phyloP scores from a whole-genome alignment of 1,284 basidiomycete species.

The Apiotrichum mycotoxinovorans region DNA sequence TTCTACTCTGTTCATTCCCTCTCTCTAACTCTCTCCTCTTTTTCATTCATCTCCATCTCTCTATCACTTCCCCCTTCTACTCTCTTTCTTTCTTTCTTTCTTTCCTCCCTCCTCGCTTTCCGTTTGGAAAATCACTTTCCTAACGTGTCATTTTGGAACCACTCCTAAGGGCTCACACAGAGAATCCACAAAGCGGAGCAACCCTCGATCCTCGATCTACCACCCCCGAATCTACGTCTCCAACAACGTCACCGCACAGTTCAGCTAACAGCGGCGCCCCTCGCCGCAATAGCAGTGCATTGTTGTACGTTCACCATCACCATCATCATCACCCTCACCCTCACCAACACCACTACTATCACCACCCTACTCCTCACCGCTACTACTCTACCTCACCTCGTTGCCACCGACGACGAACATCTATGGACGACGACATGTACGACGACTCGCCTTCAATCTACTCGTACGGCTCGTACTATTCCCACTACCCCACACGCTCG shows the following conservation, averaged over 20 bases:
- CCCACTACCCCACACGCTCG: conserved; percentile 22
- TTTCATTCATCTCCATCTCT: not conserved
- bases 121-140: not conserved
- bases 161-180: too few species aligned
- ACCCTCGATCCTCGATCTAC: not conserved
- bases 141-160: not conserved
- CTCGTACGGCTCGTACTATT: conserved; percentile 27
- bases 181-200: not conserved
- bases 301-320: not conserved
- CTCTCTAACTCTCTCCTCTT: not conserved
- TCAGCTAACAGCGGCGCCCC: not conserved
- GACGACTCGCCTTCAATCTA: conserved; percentile 31
- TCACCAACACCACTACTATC: too few species aligned
- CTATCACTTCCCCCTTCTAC: not conserved
- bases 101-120: not conserved
- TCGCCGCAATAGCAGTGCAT: not conserved
- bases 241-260: not conserved
- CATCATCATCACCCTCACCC: not conserved
- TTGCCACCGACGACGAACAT: not conserved
- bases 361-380: not conserved
- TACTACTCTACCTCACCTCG: not conserved
- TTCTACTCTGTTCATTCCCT: too few species aligned
- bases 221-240: not conserved
- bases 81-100: not conserved
- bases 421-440: conserved; percentile 43